These are phyloP conservation scores for Venturia aucupariae DNA, from an alignment of 2,329 filamentous ascomycete genomes.

Conservation along the genomic window DNA sequence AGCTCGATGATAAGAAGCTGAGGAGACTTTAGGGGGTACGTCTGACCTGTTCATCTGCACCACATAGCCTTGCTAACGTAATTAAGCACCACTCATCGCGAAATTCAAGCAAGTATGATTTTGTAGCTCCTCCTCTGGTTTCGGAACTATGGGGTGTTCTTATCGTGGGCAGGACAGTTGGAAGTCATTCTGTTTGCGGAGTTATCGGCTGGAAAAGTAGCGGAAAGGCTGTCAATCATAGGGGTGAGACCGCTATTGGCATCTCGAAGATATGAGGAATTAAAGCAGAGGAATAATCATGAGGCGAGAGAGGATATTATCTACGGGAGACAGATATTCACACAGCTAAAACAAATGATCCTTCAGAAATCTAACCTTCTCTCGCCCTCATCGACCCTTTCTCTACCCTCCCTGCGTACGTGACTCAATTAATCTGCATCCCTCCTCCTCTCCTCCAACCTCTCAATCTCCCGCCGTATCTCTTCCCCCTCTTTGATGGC, in stretches of 20 bases:
- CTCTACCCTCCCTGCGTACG: background rate
- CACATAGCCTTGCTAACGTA: background rate
- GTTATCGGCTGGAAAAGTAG: too few species aligned
- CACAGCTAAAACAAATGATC: background rate
- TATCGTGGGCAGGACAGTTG: background rate
- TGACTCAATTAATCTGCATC: background rate
- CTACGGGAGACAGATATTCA: background rate
- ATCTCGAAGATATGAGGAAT: background rate
- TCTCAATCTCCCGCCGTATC: slow-evolving; percentile 25
- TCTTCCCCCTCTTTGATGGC: slow-evolving; percentile 27
- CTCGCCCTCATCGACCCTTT: background rate
- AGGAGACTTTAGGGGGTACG: background rate
- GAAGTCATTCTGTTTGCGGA: too few species aligned
- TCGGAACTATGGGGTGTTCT: background rate
- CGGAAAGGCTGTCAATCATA: background rate
- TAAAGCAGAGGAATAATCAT: background rate
- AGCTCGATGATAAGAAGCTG: background rate
- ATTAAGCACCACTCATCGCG: background rate
- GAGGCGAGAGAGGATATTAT: background rate
- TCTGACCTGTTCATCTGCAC: background rate
- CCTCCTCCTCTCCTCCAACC: slow-evolving; percentile 19
- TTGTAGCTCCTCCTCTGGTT: background rate
- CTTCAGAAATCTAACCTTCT: background rate
- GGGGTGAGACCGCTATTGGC: background rate
- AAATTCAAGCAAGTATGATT: background rate